A percentile compares a stretch with the other conserved stretches of the same genome.
Conservation (phyloP, 1,139 yeast species). For the Suhomyces guaymorum region DNA sequence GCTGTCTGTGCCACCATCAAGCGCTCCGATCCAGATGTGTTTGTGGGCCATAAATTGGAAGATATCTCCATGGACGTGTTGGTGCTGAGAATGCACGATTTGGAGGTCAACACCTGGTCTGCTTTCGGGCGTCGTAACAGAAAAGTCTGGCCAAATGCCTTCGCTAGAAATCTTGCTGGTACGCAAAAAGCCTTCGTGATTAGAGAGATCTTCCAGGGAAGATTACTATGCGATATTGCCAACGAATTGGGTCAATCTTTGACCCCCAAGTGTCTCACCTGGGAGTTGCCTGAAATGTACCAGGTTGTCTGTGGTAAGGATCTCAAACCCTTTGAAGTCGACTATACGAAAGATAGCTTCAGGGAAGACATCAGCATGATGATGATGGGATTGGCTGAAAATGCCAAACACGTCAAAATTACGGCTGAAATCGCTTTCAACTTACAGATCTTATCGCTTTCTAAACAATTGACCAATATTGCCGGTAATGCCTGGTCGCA, state of each 20-base stretch:
- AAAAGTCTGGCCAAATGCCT: constrained; percentile 73
- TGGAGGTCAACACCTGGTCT: constrained; percentile 74
- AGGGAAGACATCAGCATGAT: constrained; percentile 69
- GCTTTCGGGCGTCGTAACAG: constrained; percentile 81
- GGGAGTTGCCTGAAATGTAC: constrained; percentile 94
- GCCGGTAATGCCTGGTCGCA: constrained; percentile 99
- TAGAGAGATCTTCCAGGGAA: constrained; percentile 77
- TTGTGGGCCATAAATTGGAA: constrained; percentile 85
- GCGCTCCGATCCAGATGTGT: constrained; percentile 82
- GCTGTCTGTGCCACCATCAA: constrained; percentile 74
- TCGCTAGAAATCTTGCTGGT: constrained; percentile 50
- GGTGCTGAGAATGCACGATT: constrained; percentile 77
- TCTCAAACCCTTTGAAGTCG: constrained; percentile 67
- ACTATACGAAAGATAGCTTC: constrained; percentile 64
- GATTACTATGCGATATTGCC: constrained; percentile 88
- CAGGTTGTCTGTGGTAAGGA: constrained; percentile 67
- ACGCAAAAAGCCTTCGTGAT: constrained; percentile 53
- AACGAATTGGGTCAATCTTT: constrained; percentile 95
- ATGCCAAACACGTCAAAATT: constrained; percentile 64
- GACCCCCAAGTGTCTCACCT: constrained; percentile 90
- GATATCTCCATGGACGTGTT: constrained; percentile 76
- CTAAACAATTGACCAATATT: constrained; percentile 86
- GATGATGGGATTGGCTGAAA: constrained; percentile 70
- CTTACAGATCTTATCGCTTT: constrained; percentile 81
- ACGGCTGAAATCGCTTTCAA: constrained; percentile 79